A percentile compares a stretch with the other conserved stretches of the same genome.
Evolutionary conservation across 352 stramenopile species (phyloP).

Genomic region (Phytophthora quininea): DNA sequence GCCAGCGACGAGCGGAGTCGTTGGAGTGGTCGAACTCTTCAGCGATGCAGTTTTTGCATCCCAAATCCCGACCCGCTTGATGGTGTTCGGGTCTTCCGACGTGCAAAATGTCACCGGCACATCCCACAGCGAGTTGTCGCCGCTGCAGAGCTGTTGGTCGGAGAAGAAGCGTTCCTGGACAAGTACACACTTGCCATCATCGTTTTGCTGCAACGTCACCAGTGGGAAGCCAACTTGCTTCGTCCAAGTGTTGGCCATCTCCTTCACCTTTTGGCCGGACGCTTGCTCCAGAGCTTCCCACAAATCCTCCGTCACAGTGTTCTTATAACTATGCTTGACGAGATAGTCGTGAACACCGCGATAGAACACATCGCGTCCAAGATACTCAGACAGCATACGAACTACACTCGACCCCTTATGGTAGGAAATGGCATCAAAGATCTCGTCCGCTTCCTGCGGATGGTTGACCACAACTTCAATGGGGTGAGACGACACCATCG

Average conservation of each 20-base stretch:
- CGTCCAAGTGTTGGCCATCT: slow-evolving; percentile 95
- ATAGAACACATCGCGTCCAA: slow-evolving; percentile 75
- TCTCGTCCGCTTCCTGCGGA: slow-evolving; percentile 95
- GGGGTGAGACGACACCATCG: slow-evolving; percentile 90
- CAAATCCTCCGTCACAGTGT: slow-evolving; percentile 96
- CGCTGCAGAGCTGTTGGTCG: slow-evolving; percentile 73
- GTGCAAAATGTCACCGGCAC: slow-evolving; percentile 84
- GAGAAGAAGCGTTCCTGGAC: slow-evolving; percentile 94
- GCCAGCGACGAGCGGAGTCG: slow-evolving; percentile 61
- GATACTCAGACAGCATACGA: slow-evolving; percentile 76
- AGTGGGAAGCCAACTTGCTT: slow-evolving; percentile 95
- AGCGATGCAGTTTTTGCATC: slow-evolving; percentile 47
- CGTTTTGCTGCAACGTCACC: slow-evolving; percentile 76
- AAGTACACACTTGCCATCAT: slow-evolving; percentile 74
- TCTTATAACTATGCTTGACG: slow-evolving; percentile 92
- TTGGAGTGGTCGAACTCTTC: slow-evolving; percentile 11
- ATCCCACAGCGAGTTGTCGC: slow-evolving; percentile 84
- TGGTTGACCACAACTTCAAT: slow-evolving; percentile 95
- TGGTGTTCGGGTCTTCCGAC: slow-evolving; percentile 41
- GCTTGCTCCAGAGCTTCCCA: slow-evolving; percentile 93
- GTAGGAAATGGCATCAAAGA: slow-evolving; percentile 98
- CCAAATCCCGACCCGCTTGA: slow-evolving; percentile 77
- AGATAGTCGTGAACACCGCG: slow-evolving; percentile 94
- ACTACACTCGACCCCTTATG: slow-evolving; percentile 89
- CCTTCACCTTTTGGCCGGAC: slow-evolving; percentile 88